These are phyloP conservation scores for Pilatotrama ljubarskyi DNA, from an alignment of 768 basidiomycete species.

Conservation along the genomic window DNA sequence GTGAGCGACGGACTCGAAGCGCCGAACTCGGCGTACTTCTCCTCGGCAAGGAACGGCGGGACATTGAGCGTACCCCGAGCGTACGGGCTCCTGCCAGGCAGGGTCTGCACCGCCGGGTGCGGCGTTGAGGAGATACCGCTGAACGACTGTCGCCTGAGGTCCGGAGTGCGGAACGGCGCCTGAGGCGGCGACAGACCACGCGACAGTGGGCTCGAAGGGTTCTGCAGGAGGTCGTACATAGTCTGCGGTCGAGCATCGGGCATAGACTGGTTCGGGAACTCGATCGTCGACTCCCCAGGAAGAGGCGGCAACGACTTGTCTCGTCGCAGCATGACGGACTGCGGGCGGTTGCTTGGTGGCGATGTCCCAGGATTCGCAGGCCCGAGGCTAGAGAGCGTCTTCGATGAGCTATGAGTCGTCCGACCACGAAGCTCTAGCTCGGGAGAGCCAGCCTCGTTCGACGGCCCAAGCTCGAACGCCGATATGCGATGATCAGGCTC, in stretches of 20 bases:
- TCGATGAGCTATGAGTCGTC: constrained; percentile 27
- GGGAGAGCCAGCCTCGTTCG: constrained; percentile 28
- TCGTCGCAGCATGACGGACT: constrained; percentile 39
- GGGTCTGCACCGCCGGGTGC: constrained; percentile 50
- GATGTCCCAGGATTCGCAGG: constrained; percentile 26
- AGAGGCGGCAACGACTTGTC: constrained; percentile 83
- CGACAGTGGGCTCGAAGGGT: constrained; percentile 27
- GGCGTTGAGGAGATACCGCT: constrained; percentile 63
- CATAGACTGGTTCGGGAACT: constrained; percentile 28
- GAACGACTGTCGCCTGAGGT: constrained; percentile 74
- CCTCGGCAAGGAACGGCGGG: constrained; percentile 30
- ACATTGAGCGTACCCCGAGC: constrained; percentile 18
- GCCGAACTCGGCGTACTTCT: constrained; percentile 73
- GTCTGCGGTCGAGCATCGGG: constrained; percentile 62
- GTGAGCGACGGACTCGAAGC: constrained; percentile 59
- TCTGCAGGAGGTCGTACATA: constrained; percentile 58
- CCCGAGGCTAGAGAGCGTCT: constrained; percentile 24
- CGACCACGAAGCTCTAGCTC: constrained; percentile 27
- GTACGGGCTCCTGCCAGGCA: constrained; percentile 37
- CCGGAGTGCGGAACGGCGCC: constrained; percentile 58
- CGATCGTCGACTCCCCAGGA: constrained; percentile 46
- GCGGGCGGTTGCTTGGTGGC: constrained; percentile 18
- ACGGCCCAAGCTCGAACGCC: constrained; percentile 31
- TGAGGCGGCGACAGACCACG: constrained; percentile 62
- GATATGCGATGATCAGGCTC: constrained; percentile 42